Conservation (phyloP, 176 grass and related monocot genomes). For the Carex scoparia region DNA sequence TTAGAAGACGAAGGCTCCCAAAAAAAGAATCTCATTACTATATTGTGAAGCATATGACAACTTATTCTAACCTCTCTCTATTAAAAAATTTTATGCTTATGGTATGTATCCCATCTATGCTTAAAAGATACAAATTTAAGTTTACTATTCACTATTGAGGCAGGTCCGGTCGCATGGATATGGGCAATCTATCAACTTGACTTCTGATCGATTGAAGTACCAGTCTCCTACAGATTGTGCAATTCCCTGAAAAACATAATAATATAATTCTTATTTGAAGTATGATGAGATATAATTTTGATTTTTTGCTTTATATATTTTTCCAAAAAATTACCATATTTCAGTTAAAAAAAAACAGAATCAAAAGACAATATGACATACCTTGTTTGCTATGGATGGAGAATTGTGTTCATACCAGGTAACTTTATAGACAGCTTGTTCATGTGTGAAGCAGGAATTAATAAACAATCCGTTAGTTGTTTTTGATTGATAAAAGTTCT, state of each 20-base stretch:
- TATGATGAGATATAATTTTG: neutral
- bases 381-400: conserved; percentile 62
- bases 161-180: conserved; percentile 80
- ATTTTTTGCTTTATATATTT: neutral
- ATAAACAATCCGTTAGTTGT: conserved; percentile 52
- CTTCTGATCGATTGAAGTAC: conserved; percentile 59
- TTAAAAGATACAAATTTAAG: conserved; percentile 34
- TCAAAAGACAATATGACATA: neutral
- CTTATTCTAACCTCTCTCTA: neutral
- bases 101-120: neutral
- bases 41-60: neutral
- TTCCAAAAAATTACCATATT: neutral
- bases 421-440: conserved; percentile 41
- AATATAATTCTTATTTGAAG: neutral
- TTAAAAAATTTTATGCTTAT: neutral
- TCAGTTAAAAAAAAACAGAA: neutral
- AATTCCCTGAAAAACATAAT: conserved; percentile 41
- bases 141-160: conserved; percentile 44
- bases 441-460: conserved; percentile 67
- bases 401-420: conserved; percentile 58
- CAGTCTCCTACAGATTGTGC: conserved; percentile 78
- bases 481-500: conserved; percentile 20
- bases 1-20: too few relatives aligned
- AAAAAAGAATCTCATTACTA: too few relatives aligned
- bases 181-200: conserved; percentile 67